phyloP scores from a whole-genome alignment of 2,329 filamentous ascomycete genomes.

The Penicillium sp. region DNA sequence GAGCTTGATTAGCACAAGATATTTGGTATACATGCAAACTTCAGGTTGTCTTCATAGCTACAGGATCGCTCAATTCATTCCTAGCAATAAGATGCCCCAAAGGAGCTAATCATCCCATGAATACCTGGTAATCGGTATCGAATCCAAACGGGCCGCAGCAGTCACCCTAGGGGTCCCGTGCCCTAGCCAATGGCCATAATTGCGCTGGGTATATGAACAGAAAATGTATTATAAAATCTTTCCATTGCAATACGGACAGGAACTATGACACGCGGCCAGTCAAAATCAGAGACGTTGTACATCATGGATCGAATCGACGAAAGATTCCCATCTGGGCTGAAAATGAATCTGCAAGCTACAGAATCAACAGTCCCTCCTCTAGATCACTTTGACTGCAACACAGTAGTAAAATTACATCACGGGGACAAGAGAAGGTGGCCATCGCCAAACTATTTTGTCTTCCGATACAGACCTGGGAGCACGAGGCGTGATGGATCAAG shows the following conservation, averaged over 20 bases:
- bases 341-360: slow-evolving; percentile 8
- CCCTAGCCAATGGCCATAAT: slow-evolving; percentile 1
- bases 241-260: slow-evolving; percentile 16
- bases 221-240: not conserved
- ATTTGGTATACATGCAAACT: not conserved
- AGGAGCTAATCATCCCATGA: not conserved
- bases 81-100: not conserved
- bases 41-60: not conserved
- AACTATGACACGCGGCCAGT: slow-evolving; percentile 25
- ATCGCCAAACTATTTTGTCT: slow-evolving; percentile 15
- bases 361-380: not conserved
- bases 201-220: not conserved
- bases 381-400: not conserved
- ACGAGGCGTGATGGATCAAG: slow-evolving; percentile 19
- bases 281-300: slow-evolving; percentile 13
- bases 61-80: not conserved
- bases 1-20: not conserved
- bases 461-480: slow-evolving; percentile 9
- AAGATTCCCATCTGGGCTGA: slow-evolving; percentile 16
- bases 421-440: slow-evolving; percentile 1
- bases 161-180: slow-evolving; percentile 11
- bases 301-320: slow-evolving; percentile 10
- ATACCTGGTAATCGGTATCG: slow-evolving; percentile 2
- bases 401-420: not conserved
- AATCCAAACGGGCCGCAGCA: slow-evolving; percentile 16